Conservation (phyloP, 768 basidiomycete genomes). For the Amanita polypyramis region DNA sequence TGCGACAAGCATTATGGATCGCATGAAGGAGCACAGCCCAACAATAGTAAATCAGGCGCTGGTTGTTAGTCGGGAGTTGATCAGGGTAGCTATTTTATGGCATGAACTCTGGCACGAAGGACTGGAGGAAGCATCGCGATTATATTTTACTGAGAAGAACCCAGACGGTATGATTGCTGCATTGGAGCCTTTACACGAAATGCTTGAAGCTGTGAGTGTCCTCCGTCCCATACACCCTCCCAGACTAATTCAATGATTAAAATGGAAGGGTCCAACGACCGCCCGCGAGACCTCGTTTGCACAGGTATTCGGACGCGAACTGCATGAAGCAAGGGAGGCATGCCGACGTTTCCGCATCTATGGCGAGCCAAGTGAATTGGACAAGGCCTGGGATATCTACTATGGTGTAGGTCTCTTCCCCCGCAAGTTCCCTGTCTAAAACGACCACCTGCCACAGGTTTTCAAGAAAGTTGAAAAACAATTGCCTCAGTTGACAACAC, state of each 20-base stretch:
- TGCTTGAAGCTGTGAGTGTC: conserved; percentile 73
- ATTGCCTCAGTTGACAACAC: conserved; percentile 73
- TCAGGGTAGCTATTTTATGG: conserved; percentile 97
- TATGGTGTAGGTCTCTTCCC: conserved; percentile 55
- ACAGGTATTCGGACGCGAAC: conserved; percentile 87
- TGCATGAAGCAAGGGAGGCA: conserved; percentile 87
- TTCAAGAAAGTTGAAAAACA: conserved; percentile 97
- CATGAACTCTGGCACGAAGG: conserved; percentile 99
- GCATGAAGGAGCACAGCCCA: conserved; percentile 88
- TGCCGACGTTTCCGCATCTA: conserved; percentile 78
- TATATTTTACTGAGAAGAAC: conserved; percentile 96
- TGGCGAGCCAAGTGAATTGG: conserved; percentile 82
- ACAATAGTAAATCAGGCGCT: conserved; percentile 83
- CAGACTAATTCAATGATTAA: conserved; percentile 1
- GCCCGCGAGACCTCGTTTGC: conserved; percentile 91
- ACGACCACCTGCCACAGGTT: conserved; percentile 37
- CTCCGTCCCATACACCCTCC: not conserved
- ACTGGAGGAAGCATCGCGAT: conserved; percentile 90
- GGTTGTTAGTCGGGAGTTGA: conserved; percentile 87
- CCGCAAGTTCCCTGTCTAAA: not conserved
- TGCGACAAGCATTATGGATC: conserved; percentile 79
- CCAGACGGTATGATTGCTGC: conserved; percentile 94
- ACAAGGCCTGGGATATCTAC: conserved; percentile 99
- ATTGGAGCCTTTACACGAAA: conserved; percentile 85
- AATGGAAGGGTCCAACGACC: conserved; percentile 76